Evolutionary conservation across 441 rosid species (phyloP), one percentile per base, ranked within the genome.

Genomic region (Melastoma candidum): DNA sequence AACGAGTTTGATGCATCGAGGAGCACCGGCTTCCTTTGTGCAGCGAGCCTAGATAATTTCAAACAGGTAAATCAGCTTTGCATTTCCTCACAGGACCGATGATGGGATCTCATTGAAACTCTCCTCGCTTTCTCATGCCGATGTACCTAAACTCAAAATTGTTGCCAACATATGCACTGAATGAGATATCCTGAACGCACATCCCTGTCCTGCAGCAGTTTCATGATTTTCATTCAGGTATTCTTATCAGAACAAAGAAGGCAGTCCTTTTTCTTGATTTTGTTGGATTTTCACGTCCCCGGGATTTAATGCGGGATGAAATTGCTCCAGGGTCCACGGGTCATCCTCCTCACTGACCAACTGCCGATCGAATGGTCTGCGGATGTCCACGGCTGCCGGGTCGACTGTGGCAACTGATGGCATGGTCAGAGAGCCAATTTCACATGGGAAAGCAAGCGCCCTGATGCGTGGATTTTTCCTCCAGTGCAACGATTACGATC

Each of bases 351-450:
- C 69, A 8, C 60, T 81, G 53, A 75, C 78, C 63, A 79, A 84
- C 69, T 74, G 92, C 52, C 79, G 92, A 60, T 84, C 98, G 26
- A 88, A 97, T 57, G 98, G 98, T 63, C 73, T 92, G 44, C 79
- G 95, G 80, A 76, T 85, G 55, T 92, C 94, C 29, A 82, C 92
- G 43, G 90, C 97, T 12, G 85, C 86, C 29, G 98, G 95, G 49
- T 85, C 95, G 49, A 85, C 98, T 0, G 92, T 85, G 94, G 82
- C 66, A 10, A 85, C 95, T 3, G 87, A 86, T 26, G 95, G 98
- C 48, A 76, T 92, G 92, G 95, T 88, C 29, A 85, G 98, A 64
- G 95, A 92, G 61, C 95, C 95, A 12, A 85, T 92, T 66, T 68
- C 77, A 47, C 83, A 75, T 0, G 78, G 71, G 54, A 44, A 80